A percentile compares a stretch with the other conserved stretches of the same genome.
These are phyloP conservation scores for Basidiobolus meristosporus DNA, from an alignment of 371 early-diverging fungal genomes.

Conservation along the genomic window DNA sequence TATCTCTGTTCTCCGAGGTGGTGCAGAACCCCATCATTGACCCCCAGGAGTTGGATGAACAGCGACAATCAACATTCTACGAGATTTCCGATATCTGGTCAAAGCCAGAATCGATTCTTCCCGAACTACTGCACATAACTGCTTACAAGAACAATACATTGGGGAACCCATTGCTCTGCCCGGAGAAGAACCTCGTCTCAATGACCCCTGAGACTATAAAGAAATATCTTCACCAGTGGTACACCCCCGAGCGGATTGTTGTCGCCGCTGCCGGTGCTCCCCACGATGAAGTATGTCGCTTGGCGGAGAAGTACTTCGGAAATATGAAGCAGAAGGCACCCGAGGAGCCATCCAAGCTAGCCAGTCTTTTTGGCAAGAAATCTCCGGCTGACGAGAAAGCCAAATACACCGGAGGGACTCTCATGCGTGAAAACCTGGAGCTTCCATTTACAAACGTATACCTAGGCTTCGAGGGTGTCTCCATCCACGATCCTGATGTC, in stretches of 20 bases:
- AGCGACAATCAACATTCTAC: conserved; percentile 54
- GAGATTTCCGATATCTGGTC: conserved; percentile 72
- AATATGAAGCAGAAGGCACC: conserved; percentile 10
- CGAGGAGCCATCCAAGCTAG: background rate
- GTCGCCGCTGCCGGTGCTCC: conserved; percentile 75
- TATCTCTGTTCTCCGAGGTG: conserved; percentile 62
- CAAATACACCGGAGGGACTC: conserved; percentile 68
- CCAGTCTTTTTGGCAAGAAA: background rate
- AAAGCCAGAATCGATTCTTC: conserved; percentile 68
- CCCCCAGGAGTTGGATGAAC: conserved; percentile 62
- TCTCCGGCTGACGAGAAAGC: too few species aligned
- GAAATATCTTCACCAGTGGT: conserved; percentile 57
- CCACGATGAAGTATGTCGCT: conserved; percentile 62
- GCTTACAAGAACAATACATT: conserved; percentile 69
- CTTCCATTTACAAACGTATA: conserved; percentile 63
- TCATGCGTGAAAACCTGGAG: conserved; percentile 35
- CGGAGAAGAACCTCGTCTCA: conserved; percentile 30
- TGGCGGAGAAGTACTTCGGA: conserved; percentile 44
- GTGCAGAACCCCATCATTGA: conserved; percentile 49
- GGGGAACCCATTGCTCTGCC: conserved; percentile 69
- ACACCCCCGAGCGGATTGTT: conserved; percentile 76
- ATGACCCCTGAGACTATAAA: conserved; percentile 50
- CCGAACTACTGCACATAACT: conserved; percentile 69
- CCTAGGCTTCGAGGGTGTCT: conserved; percentile 72
- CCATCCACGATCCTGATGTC: conserved; percentile 66